A percentile compares a stretch with the other conserved stretches of the same genome.
These are phyloP conservation scores for Ceratopteris richardii DNA, from an alignment of 75 land plant species.

Conservation along the genomic window DNA sequence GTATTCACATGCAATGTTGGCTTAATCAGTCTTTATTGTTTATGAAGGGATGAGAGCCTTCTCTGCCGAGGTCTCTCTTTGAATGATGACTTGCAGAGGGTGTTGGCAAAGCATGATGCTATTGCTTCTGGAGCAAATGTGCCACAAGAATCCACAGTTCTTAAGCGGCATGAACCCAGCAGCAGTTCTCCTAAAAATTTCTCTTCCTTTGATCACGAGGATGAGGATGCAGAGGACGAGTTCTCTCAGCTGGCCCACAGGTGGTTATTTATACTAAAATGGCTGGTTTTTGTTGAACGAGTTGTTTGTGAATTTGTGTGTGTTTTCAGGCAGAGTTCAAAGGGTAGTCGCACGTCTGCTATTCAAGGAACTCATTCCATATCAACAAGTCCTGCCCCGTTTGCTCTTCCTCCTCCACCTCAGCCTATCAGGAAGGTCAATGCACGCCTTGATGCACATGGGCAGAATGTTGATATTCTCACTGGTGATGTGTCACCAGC, in stretches of 20 bases:
- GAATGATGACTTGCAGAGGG: constrained; percentile 70
- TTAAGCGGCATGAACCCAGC: too few relatives aligned
- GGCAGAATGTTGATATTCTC: constrained; percentile 41
- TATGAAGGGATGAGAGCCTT: constrained; percentile 69
- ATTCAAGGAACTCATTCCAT: constrained; percentile 7
- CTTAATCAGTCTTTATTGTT: too few relatives aligned
- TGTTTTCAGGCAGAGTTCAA: not conserved
- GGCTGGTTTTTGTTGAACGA: not conserved
- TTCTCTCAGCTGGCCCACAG: constrained; percentile 67
- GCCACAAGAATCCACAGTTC: constrained; percentile 29
- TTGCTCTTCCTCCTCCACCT: constrained; percentile 56
- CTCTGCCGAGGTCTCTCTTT: constrained; percentile 65
- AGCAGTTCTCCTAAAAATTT: constrained; percentile 3
- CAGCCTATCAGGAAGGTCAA: constrained; percentile 36
- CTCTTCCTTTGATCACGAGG: constrained; percentile 15
- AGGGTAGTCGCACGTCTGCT: constrained; percentile 3
- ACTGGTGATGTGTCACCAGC: constrained; percentile 42
- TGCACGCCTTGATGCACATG: constrained; percentile 14
- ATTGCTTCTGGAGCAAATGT: constrained; percentile 71
- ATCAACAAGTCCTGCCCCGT: not conserved
- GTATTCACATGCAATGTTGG: not conserved
- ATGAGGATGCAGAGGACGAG: constrained; percentile 64
- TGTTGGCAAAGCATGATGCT: constrained; percentile 83
- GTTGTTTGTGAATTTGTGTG: not conserved
- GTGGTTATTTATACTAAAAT: constrained; percentile 4